A percentile compares a stretch with the other conserved stretches of the same genome.
Evolutionary conservation across 139 green algal species (phyloP).

Genomic region (Limnomonas spitsbergensis): DNA sequence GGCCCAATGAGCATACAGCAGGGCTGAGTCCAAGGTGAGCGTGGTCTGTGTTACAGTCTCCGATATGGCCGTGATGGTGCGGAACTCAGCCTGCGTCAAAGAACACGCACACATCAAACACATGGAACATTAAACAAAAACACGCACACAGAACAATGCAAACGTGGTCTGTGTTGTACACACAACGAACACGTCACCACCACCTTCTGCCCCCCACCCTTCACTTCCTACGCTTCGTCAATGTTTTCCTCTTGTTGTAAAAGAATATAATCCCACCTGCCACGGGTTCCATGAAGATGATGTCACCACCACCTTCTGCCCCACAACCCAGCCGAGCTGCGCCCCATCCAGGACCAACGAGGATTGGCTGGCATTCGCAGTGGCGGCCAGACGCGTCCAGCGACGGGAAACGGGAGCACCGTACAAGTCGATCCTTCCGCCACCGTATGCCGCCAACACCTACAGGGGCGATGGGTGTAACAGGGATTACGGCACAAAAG

Average conservation of each 20-base stretch:
- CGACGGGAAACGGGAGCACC: conserved; percentile 47
- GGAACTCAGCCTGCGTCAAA: conserved; percentile 35
- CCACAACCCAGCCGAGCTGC: conserved; percentile 31
- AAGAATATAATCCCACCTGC: too few species aligned
- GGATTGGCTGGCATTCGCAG: conserved; percentile 23
- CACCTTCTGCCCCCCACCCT: background rate
- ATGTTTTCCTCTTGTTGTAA: too few species aligned
- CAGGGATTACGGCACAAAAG: too few species aligned
- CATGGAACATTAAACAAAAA: background rate
- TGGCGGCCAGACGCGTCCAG: conserved; percentile 53
- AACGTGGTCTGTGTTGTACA: background rate
- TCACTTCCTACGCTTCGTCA: too few species aligned
- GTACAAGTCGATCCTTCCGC: conserved; percentile 28
- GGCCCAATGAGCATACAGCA: conserved; percentile 29
- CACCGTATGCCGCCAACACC: conserved; percentile 27
- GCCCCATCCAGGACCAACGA: conserved; percentile 10
- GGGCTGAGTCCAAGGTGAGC: conserved; percentile 31
- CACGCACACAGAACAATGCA: conserved; percentile 2
- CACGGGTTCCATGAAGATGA: conserved; percentile 41
- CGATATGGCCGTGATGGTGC: conserved; percentile 31
- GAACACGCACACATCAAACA: too few species aligned
- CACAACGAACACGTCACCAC: background rate
- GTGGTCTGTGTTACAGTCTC: background rate
- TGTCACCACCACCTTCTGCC: conserved; percentile 37
- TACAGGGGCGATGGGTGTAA: too few species aligned